Evolutionary conservation across 1,284 basidiomycete species (phyloP).

Genomic region (Naganishia liquefaciens): DNA sequence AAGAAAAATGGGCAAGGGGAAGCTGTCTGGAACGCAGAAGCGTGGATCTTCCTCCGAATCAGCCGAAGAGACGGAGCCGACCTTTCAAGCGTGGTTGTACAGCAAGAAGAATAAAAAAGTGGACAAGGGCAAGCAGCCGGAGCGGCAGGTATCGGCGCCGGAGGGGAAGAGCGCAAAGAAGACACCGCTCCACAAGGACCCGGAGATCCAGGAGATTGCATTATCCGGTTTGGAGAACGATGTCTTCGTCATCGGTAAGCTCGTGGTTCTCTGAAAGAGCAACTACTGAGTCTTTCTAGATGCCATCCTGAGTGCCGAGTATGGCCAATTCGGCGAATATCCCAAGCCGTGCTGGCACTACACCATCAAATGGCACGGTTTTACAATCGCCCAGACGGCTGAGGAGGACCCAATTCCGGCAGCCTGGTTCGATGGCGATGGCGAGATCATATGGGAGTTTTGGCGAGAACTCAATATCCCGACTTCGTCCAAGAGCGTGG

Average conservation of each 20-base stretch:
- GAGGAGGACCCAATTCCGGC: constrained; percentile 24
- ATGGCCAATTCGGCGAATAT: constrained; percentile 1
- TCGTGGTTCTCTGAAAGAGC: neutral
- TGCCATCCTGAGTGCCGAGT: constrained; percentile 19
- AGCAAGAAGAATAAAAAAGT: constrained; percentile 3
- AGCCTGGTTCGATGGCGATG: constrained; percentile 12
- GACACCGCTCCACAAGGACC: neutral
- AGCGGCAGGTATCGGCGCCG: neutral
- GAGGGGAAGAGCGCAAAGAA: neutral
- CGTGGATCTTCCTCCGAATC: constrained; percentile 1
- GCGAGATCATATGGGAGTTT: constrained; percentile 11
- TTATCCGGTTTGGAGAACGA: constrained; percentile 1
- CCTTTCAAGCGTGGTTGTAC: neutral
- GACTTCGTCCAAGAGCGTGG: neutral
- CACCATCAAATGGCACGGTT: constrained; percentile 30
- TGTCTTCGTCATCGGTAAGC: constrained; percentile 20
- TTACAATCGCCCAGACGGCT: constrained; percentile 20
- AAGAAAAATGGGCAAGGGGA: too few species aligned
- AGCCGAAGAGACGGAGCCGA: constrained; percentile 20
- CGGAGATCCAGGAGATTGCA: constrained; percentile 9
- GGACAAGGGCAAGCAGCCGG: constrained; percentile 7
- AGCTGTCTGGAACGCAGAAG: too few species aligned
- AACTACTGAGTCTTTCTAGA: neutral
- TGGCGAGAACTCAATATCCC: constrained; percentile 5
- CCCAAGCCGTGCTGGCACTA: constrained; percentile 15